phyloP scores from a whole-genome alignment of 805 yeast genomes.

The Saturnispora galanensis region DNA sequence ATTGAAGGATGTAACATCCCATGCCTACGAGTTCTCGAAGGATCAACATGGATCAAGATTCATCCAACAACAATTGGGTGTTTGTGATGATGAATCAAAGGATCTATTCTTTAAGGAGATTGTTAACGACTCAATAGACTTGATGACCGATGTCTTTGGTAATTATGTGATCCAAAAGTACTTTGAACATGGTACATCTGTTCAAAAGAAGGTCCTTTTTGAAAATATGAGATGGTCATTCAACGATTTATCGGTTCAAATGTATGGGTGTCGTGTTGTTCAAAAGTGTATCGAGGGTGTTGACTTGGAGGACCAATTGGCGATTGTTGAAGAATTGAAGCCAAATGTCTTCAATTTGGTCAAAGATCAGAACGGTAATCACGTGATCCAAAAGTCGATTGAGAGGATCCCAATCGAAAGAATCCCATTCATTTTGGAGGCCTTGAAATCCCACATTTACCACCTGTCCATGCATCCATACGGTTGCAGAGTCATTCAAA shows the following conservation, averaged over 20 bases:
- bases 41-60: conserved; percentile 98
- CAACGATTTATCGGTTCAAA: conserved; percentile 70
- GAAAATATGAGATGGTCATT: conserved; percentile 67
- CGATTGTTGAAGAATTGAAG: conserved; percentile 60
- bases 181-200: conserved; percentile 69
- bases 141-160: conserved; percentile 96
- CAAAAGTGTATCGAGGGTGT: conserved; percentile 84
- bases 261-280: conserved; percentile 97
- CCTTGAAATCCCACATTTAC: conserved; percentile 62
- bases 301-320: conserved; percentile 51
- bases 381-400: conserved; percentile 90
- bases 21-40: conserved; percentile 81
- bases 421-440: conserved; percentile 62
- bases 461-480: conserved; percentile 91
- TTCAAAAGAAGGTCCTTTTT: conserved; percentile 61
- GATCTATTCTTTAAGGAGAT: conserved; percentile 80
- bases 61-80: conserved; percentile 78
- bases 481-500: conserved; percentile 95
- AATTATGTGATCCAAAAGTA: conserved; percentile 93
- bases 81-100: conserved; percentile 55
- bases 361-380: conserved; percentile 96
- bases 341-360: conserved; percentile 53
- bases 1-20: conserved; percentile 71
- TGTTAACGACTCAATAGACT: conserved; percentile 57
- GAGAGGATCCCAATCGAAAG: conserved; percentile 69